A percentile compares a stretch with the other conserved stretches of the same genome.
Conservation (phyloP, 495 filamentous ascomycete genomes). For the Bacidia rubella region DNA sequence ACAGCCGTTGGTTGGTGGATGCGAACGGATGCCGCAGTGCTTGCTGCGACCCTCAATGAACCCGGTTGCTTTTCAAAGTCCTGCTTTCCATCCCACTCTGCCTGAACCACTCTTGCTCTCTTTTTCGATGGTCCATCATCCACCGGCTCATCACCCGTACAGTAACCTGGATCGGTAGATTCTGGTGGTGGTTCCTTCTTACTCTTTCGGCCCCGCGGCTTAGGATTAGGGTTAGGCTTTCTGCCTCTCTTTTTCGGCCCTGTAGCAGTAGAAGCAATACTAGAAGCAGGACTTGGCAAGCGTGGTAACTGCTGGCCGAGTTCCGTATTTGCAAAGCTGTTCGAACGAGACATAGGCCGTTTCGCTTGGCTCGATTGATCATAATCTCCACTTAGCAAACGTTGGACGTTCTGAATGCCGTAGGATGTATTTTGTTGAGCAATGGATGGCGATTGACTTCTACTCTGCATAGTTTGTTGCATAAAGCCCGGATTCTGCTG, state of each 20-base stretch:
- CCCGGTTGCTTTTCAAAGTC: slow-evolving; percentile 58
- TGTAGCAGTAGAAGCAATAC: slow-evolving; percentile 20
- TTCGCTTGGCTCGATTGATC: slow-evolving; percentile 19
- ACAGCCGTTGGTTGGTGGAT: slow-evolving; percentile 62
- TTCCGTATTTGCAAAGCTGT: slow-evolving; percentile 11
- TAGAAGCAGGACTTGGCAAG: slow-evolving; percentile 29
- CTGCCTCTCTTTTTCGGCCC: slow-evolving; percentile 17
- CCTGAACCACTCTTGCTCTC: slow-evolving; percentile 58
- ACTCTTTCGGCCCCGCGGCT: slow-evolving; percentile 9
- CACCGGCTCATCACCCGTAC: slow-evolving; percentile 53
- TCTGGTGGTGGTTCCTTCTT: slow-evolving; percentile 23
- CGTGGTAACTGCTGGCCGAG: slow-evolving; percentile 14
- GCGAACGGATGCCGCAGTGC: slow-evolving; percentile 76
- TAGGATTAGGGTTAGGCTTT: slow-evolving; percentile 10
- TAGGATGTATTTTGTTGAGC: slow-evolving; percentile 20
- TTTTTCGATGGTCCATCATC: slow-evolving; percentile 50
- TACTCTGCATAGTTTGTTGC: slow-evolving; percentile 14
- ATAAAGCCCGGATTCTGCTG: slow-evolving; percentile 40
- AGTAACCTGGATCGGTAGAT: slow-evolving; percentile 45
- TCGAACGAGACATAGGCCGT: slow-evolving; percentile 4
- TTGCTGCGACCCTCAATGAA: slow-evolving; percentile 76
- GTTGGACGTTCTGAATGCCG: slow-evolving; percentile 40
- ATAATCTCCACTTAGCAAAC: slow-evolving; percentile 31
- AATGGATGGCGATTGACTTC: slow-evolving; percentile 15
- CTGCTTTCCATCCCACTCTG: slow-evolving; percentile 51